Evolutionary conservation across 179 eudicot species (phyloP), one percentile per base, ranked within the genome.

Genomic region (Patellifolia procumbens): DNA sequence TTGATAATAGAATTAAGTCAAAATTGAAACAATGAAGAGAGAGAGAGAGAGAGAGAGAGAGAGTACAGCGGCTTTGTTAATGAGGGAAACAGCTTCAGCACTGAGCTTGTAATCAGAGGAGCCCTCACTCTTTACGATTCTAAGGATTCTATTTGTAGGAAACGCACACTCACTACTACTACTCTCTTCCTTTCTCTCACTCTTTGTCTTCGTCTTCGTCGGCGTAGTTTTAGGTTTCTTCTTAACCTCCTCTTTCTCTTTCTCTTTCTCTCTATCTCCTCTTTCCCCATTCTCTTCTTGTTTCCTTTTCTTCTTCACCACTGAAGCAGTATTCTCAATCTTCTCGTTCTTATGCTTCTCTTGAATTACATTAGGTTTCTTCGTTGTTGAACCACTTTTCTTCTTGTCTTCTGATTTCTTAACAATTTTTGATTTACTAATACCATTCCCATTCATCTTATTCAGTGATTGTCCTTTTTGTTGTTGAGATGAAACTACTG

Each of bases 1-100:
- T 8, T 24, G 34, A 56, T 29, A 53, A 52, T n/a, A n/a, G 53
- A 71, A 11, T 26, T 29, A 7, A 29, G 15, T 17, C 0, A 16
- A 56, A 31, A 58, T n/a, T n/a, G n/a, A 12, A 7, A 51, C 42
- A 64, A 51, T 12, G 5, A 37, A 49, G 26, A 5, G 46, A 74
- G 2, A 28, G 3, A 53, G 37, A 3, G 8, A 56, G 49, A 58
- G 46, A 75, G 29, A 56, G 0, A 53, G n/a, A 56, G 58, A 46
- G 19, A 67, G 43, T 87, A 88, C 93, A 85, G 91, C 35, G 31
- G 97, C 92, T 85, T 88, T 89, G 75, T 92, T 92, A 73, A 90
- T 80, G 76, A 90, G 84, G 48, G 87, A 90, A 75, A 84, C 81
- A 42, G 97, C 87, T 71, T 92, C 97, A 19, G 79, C 83, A 61